Evolutionary conservation across 495 filamentous ascomycete genomes (phyloP), one percentile per base, ranked within the genome.

Genomic region (Astrocystis sublimbata): DNA sequence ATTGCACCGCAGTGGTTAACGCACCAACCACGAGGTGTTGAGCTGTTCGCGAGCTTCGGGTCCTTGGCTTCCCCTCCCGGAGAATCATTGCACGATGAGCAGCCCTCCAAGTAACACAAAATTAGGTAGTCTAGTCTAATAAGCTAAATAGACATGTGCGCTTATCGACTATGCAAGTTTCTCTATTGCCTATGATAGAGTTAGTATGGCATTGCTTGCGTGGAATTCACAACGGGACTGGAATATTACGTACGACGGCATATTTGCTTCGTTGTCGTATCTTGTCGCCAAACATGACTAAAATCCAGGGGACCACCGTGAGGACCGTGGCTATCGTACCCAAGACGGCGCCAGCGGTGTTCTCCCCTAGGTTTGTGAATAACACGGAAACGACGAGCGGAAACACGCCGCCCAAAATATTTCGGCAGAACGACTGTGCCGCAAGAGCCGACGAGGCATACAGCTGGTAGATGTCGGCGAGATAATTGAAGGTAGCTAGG

Each of bases 401-500:
- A 61, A 97, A 96, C 3, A 87, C 75, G 3, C 92, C 93, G 36
- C 88, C 92, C 0, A 97, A 78, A 31, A 96, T 79, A 72, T 98
- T 98, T 2, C 93, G 83, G 65, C 87, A 85, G 67, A 91, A 93
- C 5, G 84, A 88, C 75, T 97, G 93, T 10, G 92, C 92, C 2
- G 93, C 93, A 46, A 97, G 78, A 2, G 93, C 93, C 8, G 89
- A 94, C 56, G 86, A 91, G 2, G 93, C 91, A 66, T 91, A 96
- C 0, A 83, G 79, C 69, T 92, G 88, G 72, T 96, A 98, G 2
- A 85, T 89, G 73, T 97, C 93, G n/a, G 92, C 92, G 13, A 97
- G 82, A 65, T 97, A 97, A 67, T 97, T 98, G 77, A 97, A 97
- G 0, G 91, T 88, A 1, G 93, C 90, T 6, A 98, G 79, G 69